Conservation (phyloP, 1,139 yeast species). For the Saccharomyces pastorianus region DNA sequence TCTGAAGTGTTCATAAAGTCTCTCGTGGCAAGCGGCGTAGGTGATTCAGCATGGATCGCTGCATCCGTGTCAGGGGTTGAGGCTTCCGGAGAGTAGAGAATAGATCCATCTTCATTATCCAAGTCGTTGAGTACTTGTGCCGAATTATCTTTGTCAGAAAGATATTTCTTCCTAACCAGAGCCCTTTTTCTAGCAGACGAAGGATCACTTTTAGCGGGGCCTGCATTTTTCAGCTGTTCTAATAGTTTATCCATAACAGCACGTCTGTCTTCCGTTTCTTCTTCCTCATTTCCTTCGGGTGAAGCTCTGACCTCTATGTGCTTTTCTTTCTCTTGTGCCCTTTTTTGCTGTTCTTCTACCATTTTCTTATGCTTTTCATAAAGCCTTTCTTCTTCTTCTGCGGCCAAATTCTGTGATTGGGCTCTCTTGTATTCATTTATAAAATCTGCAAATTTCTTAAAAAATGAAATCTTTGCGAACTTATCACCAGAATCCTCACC, state of each 20-base stretch:
- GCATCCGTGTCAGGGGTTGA: slow-evolving; percentile 2
- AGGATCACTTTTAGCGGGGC: slow-evolving; percentile 67
- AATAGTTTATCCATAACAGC: slow-evolving; percentile 69
- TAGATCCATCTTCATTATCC: slow-evolving; percentile 25
- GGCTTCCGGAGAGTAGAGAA: slow-evolving; percentile 21
- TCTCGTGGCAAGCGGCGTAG: slow-evolving; percentile 9
- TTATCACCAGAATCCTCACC: slow-evolving; percentile 70
- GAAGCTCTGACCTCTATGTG: slow-evolving; percentile 6
- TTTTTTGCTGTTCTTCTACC: slow-evolving; percentile 40
- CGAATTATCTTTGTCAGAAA: slow-evolving; percentile 34
- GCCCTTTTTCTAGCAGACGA: slow-evolving; percentile 78
- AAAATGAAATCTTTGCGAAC: slow-evolving; percentile 60
- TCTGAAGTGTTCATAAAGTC: background rate
- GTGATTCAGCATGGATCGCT: slow-evolving; percentile 8
- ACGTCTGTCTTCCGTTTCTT: slow-evolving; percentile 34
- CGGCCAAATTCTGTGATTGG: slow-evolving; percentile 52
- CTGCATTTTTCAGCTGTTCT: slow-evolving; percentile 67
- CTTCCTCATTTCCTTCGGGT: slow-evolving; percentile 23
- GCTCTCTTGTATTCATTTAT: slow-evolving; percentile 59
- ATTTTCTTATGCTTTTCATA: slow-evolving; percentile 59
- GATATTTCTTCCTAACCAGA: slow-evolving; percentile 55
- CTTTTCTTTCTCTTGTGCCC: slow-evolving; percentile 16
- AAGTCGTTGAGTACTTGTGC: slow-evolving; percentile 12
- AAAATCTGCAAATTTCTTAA: slow-evolving; percentile 59
- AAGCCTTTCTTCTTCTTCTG: slow-evolving; percentile 62